These are phyloP conservation scores for Artemisia argyi DNA, from an alignment of 129 eudicot species.

Conservation along the genomic window DNA sequence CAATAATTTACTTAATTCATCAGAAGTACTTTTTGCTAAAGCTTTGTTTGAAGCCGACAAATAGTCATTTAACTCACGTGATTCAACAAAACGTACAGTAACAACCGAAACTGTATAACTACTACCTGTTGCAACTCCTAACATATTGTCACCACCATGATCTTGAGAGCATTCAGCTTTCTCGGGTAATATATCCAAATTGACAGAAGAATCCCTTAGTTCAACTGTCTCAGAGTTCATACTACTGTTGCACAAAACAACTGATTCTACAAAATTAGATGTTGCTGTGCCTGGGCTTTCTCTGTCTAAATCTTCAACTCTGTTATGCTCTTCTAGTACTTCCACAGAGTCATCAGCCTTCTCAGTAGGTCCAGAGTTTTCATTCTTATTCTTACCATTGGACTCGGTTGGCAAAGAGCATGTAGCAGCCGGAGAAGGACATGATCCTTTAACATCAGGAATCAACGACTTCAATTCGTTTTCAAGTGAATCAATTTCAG, in stretches of 20 bases:
- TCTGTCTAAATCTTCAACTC: constrained; percentile 42
- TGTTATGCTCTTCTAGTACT: constrained; percentile 17
- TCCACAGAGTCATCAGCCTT: constrained; percentile 15
- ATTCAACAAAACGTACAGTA: constrained; percentile 14
- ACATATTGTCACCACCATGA: constrained; percentile 22
- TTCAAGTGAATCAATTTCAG: constrained; percentile 89
- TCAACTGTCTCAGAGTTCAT: constrained; percentile 13
- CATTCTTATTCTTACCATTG: constrained; percentile 35
- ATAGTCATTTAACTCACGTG: constrained; percentile 26
- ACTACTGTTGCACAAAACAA: no score
- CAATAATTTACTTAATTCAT: constrained; percentile 51
- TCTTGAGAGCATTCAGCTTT: constrained; percentile 27
- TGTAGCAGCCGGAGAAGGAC: constrained; percentile 37
- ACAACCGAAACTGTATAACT: constrained; percentile 16
- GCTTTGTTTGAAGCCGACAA: constrained; percentile 57
- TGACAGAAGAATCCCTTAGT: constrained; percentile 21
- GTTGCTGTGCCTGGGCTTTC: constrained; percentile 77
- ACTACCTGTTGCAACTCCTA: constrained; percentile 19
- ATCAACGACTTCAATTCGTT: constrained; percentile 60
- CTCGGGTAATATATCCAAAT: constrained; percentile 26
- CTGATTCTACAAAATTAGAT: constrained; percentile 48
- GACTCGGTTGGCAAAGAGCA: constrained; percentile 28
- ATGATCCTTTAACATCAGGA: constrained; percentile 30
- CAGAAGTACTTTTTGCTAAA: constrained; percentile 46
- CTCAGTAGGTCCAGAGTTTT: constrained; percentile 22